Evolutionary conservation across 345 rosid species (phyloP), one percentile per base, ranked within the genome.

Genomic region (Populus pruinosa): DNA sequence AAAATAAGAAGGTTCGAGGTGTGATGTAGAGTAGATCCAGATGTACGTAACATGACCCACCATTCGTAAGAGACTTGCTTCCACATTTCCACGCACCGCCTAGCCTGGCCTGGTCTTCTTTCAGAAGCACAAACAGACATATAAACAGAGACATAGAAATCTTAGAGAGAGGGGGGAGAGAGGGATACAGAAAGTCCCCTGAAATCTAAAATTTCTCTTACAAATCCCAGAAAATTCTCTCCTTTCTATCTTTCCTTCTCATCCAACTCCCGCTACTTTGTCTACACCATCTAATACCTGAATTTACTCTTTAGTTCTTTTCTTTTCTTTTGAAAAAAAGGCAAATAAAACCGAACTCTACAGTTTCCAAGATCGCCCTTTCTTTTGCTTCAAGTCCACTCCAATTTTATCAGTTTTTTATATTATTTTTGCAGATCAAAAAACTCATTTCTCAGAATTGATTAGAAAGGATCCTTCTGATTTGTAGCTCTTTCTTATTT

Each of bases 241-340:
- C 44, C 20, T 75, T 59, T 36, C 70, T 38, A 29, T 62, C 69
- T 76, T 49, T 71, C 73, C 67, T 39, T 10, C 20, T 78, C 82
- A 43, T 29, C 64, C 79, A 2, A 27, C 73, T 82, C 35, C 77
- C 77, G 78, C 83, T 72, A 61, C 29, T 84, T 79, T 59, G 63
- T 78, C 72, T 70, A 33, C 76, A 11, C 76, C 77, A 8, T 67
- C 71, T 70, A 23, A 4, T 13, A 8, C 36, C 35, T 41, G 11
- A 27, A 31, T 17, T 23, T 17, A 3, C 53, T 27, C 20, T 64
- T 11, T 35, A 14, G 31, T 18, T 36, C 41, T 27, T 27, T 41
- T 49, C 9, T 38, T 39, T 13, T 27, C 65, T 36, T 38, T 50
- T 33, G 36, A n/a, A 25, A 35, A 62, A 43, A n/a, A 69, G 69